Evolutionary conservation across 139 green algal species (phyloP), one percentile per base, ranked within the genome.

Genomic region (Prasinococcaceae sp.): DNA sequence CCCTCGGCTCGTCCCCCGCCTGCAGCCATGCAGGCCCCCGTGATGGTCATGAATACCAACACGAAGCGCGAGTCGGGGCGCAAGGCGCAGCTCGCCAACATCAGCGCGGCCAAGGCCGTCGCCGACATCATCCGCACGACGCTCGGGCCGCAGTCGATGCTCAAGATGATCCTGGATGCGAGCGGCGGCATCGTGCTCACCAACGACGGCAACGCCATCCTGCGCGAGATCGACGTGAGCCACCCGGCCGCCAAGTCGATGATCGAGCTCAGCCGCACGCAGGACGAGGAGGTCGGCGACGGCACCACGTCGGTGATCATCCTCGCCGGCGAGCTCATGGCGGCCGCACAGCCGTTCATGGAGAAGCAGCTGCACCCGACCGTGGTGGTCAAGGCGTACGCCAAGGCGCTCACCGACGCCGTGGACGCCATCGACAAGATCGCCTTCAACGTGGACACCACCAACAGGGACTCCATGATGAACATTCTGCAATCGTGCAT

Each of bases 291-390:
- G 61, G 87, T 96, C n/a, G 90, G 90, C 1, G 90, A 98, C 60
- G 90, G 90, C 51, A 98, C 90, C n/a, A 98, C 90, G 9, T 93
- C 80, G 9, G 90, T 98, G 44, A 97, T 98, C 70, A 96, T 98
- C 33, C 71, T 98, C 16, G 85, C 79, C 25, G 90, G 90, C 1
- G 90, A 98, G 66, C 85, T 97, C 70, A 75, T 98, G 26, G 77
- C 84, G 28, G 60, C 84, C 16, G 88, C 90, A 12, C 79, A 95
- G 73, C 90, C 85, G 0, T 84, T 93, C 43, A 61, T 98, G 39
- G 84, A 93, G 58, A 81, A 83, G 61, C 79, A 90, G 55, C 57
- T 97, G 19, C 90, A 98, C 70, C 90, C 90, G 23, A 98, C 90
- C 19, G 89, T 97, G 2, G 32, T 38, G 10, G 32, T 87, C 47